Percentiles rank a stretch among this genome's conserved stretches.
phyloP scores from a whole-genome alignment of 352 stramenopile species.

The Peronospora farinosa region DNA sequence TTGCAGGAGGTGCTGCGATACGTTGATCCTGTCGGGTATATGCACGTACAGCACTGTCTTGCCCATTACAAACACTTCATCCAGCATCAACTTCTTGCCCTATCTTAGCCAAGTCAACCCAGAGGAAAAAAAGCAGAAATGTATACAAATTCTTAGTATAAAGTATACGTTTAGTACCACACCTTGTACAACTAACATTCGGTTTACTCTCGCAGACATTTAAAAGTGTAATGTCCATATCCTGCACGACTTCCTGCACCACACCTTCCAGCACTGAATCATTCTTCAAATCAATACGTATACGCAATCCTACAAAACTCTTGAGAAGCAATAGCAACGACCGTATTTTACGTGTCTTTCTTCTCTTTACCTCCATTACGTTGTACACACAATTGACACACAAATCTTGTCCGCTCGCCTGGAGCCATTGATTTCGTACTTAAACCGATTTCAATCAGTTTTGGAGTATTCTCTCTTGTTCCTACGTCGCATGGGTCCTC shows the following conservation, averaged over 20 bases:
- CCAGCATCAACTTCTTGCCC: constrained; percentile 52
- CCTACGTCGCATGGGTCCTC: constrained; percentile 52
- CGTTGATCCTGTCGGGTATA: constrained; percentile 82
- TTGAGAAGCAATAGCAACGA: constrained; percentile 78
- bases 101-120: constrained; percentile 11
- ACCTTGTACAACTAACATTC: constrained; percentile 32
- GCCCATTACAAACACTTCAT: constrained; percentile 87
- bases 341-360: constrained; percentile 35
- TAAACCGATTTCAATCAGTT: constrained; percentile 19
- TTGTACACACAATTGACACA: constrained; percentile 1
- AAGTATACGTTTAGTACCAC: neutral
- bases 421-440: constrained; percentile 34
- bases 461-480: too few species aligned
- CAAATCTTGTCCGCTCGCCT: neutral
- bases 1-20: constrained; percentile 70
- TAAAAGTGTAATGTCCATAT: constrained; percentile 84
- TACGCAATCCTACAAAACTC: constrained; percentile 73
- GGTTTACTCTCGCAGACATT: constrained; percentile 71
- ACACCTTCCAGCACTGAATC: constrained; percentile 71
- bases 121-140: too few species aligned
- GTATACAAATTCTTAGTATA: too few species aligned
- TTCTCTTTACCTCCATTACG: neutral
- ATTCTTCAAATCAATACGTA: constrained; percentile 82
- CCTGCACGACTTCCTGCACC: constrained; percentile 75
- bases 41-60: constrained; percentile 82